Percentiles rank a stretch among this genome's conserved stretches.
phyloP scores from a whole-genome alignment of 345 rosid species.

The Trapa bicornis region DNA sequence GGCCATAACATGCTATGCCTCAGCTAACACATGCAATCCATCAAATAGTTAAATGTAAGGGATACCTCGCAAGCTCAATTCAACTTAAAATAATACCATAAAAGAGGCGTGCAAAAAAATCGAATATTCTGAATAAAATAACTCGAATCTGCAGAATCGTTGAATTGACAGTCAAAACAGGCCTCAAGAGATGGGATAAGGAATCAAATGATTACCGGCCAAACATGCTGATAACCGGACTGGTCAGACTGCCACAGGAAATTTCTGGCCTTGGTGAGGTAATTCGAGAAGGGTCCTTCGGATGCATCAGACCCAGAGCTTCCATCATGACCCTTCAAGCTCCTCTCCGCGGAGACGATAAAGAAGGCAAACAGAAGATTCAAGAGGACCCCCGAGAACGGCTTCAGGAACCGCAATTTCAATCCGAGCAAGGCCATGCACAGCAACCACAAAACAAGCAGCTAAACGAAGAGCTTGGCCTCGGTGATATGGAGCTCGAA shows the following conservation, averaged over 20 bases:
- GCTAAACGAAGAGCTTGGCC: not conserved
- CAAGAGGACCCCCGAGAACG: not conserved
- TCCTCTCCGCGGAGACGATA: conserved; percentile 17
- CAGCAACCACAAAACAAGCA: not conserved
- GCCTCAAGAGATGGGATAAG: not conserved
- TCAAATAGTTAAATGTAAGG: not conserved
- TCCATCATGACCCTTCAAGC: conserved; percentile 3
- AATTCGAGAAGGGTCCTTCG: conserved; percentile 7
- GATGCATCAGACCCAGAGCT: not conserved
- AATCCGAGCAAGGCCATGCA: not conserved
- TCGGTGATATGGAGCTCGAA: not conserved
- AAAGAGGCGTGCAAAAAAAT: not conserved
- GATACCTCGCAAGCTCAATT: not conserved
- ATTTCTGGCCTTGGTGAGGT: conserved; percentile 8
- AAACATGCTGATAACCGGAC: conserved; percentile 28
- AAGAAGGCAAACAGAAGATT: conserved; percentile 8
- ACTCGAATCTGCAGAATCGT: not conserved
- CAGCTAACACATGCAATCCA: not conserved
- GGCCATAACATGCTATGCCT: not conserved
- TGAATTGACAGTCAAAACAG: not conserved
- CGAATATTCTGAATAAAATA: not conserved
- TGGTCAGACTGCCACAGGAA: conserved; percentile 18
- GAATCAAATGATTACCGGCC: conserved; percentile 23
- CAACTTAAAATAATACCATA: no score
- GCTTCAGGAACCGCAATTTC: conserved; percentile 6